Evolutionary conservation across 495 filamentous ascomycete species (phyloP).

Genomic region (Lasiosphaeria hispida): DNA sequence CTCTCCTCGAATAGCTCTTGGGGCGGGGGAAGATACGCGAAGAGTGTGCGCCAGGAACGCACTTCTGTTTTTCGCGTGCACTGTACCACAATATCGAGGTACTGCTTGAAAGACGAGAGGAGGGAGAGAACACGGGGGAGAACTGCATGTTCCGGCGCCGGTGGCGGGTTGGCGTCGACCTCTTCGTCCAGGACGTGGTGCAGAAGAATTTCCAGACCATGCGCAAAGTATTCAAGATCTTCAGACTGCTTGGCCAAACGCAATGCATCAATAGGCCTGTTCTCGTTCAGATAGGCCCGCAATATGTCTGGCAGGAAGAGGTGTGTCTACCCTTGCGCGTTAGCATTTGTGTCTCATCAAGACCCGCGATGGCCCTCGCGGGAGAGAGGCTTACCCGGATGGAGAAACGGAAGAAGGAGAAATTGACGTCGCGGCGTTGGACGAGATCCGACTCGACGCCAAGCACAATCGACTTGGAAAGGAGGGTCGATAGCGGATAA

Average conservation of each 20-base stretch:
- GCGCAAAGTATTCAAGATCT: constrained; percentile 82
- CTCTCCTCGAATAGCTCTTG: constrained; percentile 91
- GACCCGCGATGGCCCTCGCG: background rate
- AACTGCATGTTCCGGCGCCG: constrained; percentile 66
- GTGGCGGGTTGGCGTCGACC: constrained; percentile 66
- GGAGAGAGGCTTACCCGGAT: constrained; percentile 58
- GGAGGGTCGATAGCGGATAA: constrained; percentile 83
- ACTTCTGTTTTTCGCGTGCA: constrained; percentile 98
- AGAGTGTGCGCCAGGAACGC: constrained; percentile 90
- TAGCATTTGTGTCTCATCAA: constrained; percentile 1
- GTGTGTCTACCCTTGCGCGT: constrained; percentile 57
- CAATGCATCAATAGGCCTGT: constrained; percentile 70
- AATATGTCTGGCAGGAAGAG: constrained; percentile 89
- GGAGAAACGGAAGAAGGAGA: constrained; percentile 80
- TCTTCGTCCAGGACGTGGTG: constrained; percentile 94
- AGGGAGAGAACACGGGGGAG: constrained; percentile 86
- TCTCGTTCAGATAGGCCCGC: constrained; percentile 67
- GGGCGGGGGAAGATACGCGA: constrained; percentile 83
- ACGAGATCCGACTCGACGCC: constrained; percentile 90
- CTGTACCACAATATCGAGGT: constrained; percentile 93
- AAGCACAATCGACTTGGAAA: constrained; percentile 82
- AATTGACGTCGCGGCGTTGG: constrained; percentile 84
- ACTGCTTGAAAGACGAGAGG: constrained; percentile 82
- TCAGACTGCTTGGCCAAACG: constrained; percentile 79
- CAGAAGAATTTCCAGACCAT: constrained; percentile 87